Evolutionary conservation across 495 filamentous ascomycete species (phyloP).

Genomic region (Penicillium manginii): DNA sequence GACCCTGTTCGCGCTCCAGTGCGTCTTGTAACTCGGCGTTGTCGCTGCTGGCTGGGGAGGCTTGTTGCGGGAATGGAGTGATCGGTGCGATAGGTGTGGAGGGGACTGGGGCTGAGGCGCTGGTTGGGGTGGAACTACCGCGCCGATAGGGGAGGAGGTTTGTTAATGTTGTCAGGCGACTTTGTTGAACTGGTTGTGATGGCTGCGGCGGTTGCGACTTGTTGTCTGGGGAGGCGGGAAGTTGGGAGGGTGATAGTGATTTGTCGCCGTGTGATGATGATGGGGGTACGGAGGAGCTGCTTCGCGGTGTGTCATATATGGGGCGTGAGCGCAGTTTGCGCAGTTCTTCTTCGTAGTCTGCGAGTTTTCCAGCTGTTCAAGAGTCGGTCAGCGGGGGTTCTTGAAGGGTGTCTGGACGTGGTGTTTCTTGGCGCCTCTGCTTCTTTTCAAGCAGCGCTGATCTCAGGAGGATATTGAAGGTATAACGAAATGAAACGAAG

Average conservation of each 20-base stretch:
- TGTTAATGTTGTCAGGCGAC: constrained; percentile 61
- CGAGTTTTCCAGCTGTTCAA: constrained; percentile 69
- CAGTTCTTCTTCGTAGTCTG: constrained; percentile 94
- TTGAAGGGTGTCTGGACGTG: background rate
- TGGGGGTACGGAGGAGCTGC: constrained; percentile 34
- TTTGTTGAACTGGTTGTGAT: constrained; percentile 37
- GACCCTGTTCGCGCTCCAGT: constrained; percentile 68
- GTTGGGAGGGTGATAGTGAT: constrained; percentile 26
- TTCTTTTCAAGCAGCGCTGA: too few species aligned
- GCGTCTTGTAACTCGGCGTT: constrained; percentile 67
- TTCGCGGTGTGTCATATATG: constrained; percentile 31
- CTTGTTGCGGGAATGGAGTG: constrained; percentile 21
- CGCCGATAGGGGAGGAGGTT: constrained; percentile 68
- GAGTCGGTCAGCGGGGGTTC: constrained; percentile 7
- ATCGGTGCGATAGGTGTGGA: constrained; percentile 4
- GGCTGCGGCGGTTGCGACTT: constrained; percentile 43
- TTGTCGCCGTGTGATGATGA: constrained; percentile 32
- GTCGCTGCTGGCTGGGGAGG: constrained; percentile 30
- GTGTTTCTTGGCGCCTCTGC: too few species aligned
- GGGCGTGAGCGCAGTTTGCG: constrained; percentile 60
- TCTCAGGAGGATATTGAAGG: too few species aligned
- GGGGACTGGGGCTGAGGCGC: constrained; percentile 23
- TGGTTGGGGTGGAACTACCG: constrained; percentile 37
- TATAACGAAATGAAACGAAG: background rate
- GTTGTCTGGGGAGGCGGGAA: constrained; percentile 35